These are phyloP conservation scores for Kuraishia molischiana DNA, from an alignment of 805 yeast species.

Conservation along the genomic window DNA sequence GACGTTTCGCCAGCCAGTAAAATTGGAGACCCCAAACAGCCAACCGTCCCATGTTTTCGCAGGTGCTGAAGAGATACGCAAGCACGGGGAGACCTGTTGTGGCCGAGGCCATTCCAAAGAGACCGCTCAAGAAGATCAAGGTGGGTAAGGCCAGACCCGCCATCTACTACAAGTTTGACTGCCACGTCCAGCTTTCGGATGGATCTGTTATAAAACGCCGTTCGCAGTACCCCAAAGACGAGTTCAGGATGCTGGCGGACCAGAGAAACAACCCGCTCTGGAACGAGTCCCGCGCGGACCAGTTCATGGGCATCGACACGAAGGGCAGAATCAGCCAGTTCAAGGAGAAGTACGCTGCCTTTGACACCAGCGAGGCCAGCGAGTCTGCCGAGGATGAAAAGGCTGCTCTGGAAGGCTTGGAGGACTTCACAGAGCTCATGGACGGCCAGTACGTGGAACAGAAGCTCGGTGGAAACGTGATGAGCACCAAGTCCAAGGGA, in stretches of 20 bases:
- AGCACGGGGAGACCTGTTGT: slow-evolving; percentile 17
- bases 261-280: slow-evolving; percentile 81
- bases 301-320: slow-evolving; percentile 71
- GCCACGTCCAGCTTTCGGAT: slow-evolving; percentile 83
- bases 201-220: slow-evolving; percentile 83
- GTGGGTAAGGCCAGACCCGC: slow-evolving; percentile 91
- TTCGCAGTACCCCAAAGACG: slow-evolving; percentile 82
- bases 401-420: slow-evolving; percentile 14
- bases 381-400: slow-evolving; percentile 7
- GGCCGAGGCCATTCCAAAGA: slow-evolving; percentile 21
- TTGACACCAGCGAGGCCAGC: slow-evolving; percentile 21
- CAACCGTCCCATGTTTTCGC: neutral
- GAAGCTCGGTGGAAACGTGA: slow-evolving; percentile 25
- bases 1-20: neutral
- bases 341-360: slow-evolving; percentile 54
- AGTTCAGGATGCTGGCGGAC: slow-evolving; percentile 77
- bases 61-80: slow-evolving; percentile 8
- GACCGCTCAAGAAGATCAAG: slow-evolving; percentile 61
- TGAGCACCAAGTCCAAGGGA: slow-evolving; percentile 17
- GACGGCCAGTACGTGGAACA: slow-evolving; percentile 31
- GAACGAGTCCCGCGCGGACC: slow-evolving; percentile 81
- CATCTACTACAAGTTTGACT: slow-evolving; percentile 83
- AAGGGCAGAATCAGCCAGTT: slow-evolving; percentile 73
- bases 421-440: slow-evolving; percentile 50
- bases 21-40: neutral